These are phyloP conservation scores for Pelargonium cotyledonis DNA, from an alignment of 441 rosid species.

Conservation along the genomic window DNA sequence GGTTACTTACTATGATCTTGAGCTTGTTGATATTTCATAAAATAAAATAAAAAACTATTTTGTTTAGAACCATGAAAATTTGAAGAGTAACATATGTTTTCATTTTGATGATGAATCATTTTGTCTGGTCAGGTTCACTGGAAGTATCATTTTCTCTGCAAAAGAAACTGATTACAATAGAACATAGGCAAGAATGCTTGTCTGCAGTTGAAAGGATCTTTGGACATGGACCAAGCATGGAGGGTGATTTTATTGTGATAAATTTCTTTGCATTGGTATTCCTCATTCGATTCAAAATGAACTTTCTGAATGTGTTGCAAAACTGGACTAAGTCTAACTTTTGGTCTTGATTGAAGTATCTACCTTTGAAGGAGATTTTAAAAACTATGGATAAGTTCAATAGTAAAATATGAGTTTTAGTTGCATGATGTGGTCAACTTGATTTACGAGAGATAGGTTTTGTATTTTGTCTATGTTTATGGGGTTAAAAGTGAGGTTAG, in stretches of 20 bases:
- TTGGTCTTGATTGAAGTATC: constrained; percentile 1
- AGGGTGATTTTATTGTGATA: constrained; percentile 64
- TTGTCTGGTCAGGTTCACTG: constrained; percentile 27
- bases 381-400: not conserved
- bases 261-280: constrained; percentile 87
- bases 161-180: constrained; percentile 35
- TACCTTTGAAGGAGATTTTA: not conserved
- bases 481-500: not conserved
- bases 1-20: constrained; percentile 6
- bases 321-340: constrained; percentile 4
- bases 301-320: constrained; percentile 10
- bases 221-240: constrained; percentile 41
- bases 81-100: not conserved
- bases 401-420: not conserved
- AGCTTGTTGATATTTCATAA: not conserved
- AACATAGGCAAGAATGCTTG: constrained; percentile 65
- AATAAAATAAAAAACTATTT: not conserved
- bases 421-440: not conserved
- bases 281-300: not conserved
- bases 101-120: constrained; percentile 4
- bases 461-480: not conserved
- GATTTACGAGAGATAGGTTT: not conserved
- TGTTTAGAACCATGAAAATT: not conserved
- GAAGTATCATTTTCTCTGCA: constrained; percentile 27
- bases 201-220: constrained; percentile 48